Base-by-base conservation (phyloP, 192 early-diverging fungal species). In the Entomortierella chlamydospora region DNA sequence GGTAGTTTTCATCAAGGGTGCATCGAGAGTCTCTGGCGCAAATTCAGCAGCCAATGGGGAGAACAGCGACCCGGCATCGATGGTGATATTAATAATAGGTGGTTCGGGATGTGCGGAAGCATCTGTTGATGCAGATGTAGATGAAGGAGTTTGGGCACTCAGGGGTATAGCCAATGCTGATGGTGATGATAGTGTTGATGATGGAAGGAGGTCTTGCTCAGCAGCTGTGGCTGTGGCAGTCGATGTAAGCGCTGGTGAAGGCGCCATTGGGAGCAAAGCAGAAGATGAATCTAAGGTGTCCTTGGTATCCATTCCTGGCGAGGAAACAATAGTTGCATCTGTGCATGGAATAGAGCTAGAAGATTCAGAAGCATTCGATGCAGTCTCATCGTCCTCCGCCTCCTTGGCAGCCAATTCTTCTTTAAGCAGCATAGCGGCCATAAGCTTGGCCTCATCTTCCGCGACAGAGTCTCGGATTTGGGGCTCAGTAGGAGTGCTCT, bases 241-340 rank as follows among this genome's bases (percentile, higher is more conserved):
- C 5, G 64, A 28, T 9, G 52, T 30, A 0, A 43, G 23, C 0
- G 51, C 57, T 17, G 73, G 65, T 22, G 71, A 59, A 33, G 70
- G 56, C 10, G 55, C 10, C 66, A 69, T 64, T n/a, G 74, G 58
- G 13, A 67, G 74, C 23, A 67, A 78, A 13, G 74, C 58, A 61
- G 70, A 70, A 15, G 67, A n/a, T n/a, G n/a, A 63, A 2, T 52
- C 61, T 13, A 53, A 53, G n/a, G n/a, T n/a, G 0, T 78, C 74
- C 41, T 78, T 78, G 55, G 61, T 54, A 39, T 26, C 51, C 67
- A 64, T 50, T 64, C 61, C 74, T 63, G 74, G 67, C 1, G 74
- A 70, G 13, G 67, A 70, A 7, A 65, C 61, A 10, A 67, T 61
- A 10, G 74, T 70, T 39, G 56, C 70, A 29, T 70, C 66, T 4